These are phyloP conservation scores for Lipomyces anomalus DNA, from an alignment of 805 yeast species.

Conservation along the genomic window DNA sequence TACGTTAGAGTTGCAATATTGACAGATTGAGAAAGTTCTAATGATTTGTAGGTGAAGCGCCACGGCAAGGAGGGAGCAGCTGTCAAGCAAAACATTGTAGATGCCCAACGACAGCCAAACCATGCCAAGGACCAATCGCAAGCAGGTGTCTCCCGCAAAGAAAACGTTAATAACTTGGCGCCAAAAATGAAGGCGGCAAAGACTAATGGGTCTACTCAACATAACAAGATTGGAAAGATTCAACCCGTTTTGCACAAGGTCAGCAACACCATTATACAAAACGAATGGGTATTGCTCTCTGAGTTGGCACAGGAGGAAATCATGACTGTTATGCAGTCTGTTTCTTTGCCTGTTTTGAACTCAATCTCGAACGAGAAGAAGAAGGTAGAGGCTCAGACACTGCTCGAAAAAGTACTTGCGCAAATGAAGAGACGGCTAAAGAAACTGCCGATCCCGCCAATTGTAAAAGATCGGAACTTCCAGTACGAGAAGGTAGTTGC, in stretches of 20 bases:
- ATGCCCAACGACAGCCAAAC: no score
- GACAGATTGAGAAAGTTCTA: no score
- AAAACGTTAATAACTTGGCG: constrained; percentile 1
- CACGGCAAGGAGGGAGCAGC: no score
- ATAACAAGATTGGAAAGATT: not conserved
- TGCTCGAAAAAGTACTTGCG: constrained; percentile 4
- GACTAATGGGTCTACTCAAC: not conserved
- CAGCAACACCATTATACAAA: constrained; percentile 1
- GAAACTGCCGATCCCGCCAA: constrained; percentile 16
- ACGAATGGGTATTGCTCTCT: constrained; percentile 10
- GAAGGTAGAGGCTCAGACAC: constrained; percentile 11
- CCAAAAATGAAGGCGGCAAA: not conserved
- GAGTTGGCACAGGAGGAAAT: constrained; percentile 13
- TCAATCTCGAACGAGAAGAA: constrained; percentile 5
- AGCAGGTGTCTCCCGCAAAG: no score
- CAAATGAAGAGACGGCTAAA: constrained; percentile 9
- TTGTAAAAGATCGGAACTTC: constrained; percentile 13
- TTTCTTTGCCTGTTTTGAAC: constrained; percentile 10
- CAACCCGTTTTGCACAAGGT: constrained; percentile 9
- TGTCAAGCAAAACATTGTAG: no score
- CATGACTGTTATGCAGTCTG: constrained; percentile 5
- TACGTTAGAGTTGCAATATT: no score
- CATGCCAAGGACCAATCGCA: no score
- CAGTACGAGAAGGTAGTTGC: constrained; percentile 16
- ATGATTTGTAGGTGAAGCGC: no score